phyloP scores from a whole-genome alignment of 768 basidiomycete genomes.

The Leucosporidium yakuticum region DNA sequence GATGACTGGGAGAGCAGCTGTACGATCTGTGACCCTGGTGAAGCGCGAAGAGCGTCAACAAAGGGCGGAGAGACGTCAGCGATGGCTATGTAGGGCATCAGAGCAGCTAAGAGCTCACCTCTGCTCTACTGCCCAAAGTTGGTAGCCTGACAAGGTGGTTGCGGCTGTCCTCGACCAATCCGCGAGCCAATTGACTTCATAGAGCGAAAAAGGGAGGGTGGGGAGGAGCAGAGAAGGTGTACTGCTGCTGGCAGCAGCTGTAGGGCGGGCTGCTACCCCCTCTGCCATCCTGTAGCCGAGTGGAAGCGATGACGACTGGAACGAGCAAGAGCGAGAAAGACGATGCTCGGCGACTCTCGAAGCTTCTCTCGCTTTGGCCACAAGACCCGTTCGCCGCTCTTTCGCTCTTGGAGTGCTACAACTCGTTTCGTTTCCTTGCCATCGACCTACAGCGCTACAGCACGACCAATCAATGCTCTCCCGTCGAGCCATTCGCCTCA shows the following conservation, averaged over 20 bases:
- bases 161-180: not conserved
- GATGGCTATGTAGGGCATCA: no score
- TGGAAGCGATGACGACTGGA: no score
- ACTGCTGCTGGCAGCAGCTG: not conserved
- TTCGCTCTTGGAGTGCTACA: no score
- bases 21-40: not conserved
- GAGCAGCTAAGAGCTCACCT: not conserved
- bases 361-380: no score
- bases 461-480: no score
- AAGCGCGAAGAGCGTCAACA: not conserved
- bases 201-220: not conserved
- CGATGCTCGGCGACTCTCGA: no score
- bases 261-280: not conserved
- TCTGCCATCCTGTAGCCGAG: no score
- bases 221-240: not conserved
- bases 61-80: no score
- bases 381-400: no score
- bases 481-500: not conserved
- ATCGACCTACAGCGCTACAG: no score
- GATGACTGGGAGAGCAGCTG: conserved; percentile 3
- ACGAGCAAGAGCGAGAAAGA: no score
- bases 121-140: conserved; percentile 8
- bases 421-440: no score
- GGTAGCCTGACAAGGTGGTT: not conserved
- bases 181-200: not conserved